Evolutionary conservation across 345 rosid species (phyloP).

Genomic region (Lepidium aucheri): DNA sequence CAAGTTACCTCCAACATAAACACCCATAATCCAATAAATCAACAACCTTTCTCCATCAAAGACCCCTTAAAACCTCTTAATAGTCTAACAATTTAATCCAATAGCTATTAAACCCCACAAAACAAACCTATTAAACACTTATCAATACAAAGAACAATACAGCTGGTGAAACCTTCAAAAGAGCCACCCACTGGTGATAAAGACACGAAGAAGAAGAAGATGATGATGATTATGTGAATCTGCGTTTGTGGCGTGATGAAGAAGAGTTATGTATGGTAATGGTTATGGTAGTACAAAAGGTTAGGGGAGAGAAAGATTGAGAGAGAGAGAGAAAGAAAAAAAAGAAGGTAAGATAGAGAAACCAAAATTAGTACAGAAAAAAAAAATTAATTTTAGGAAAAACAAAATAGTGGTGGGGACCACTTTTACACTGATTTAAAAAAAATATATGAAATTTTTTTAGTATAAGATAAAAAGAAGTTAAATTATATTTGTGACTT

Average conservation of each 20-base stretch:
- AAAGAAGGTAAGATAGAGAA: no score
- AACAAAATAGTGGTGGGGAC: conserved; percentile 28
- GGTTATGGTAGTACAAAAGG: conserved; percentile 35
- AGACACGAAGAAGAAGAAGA: conserved; percentile 22
- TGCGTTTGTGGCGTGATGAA: conserved; percentile 23
- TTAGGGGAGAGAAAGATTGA: conserved; percentile 25
- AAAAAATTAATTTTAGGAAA: not conserved
- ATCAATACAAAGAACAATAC: no score
- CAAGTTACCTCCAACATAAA: conserved; percentile 58
- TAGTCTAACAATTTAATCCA: no score
- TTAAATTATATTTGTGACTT: no score
- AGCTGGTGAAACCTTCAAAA: not conserved
- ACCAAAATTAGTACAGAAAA: conserved; percentile 7
- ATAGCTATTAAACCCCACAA: not conserved
- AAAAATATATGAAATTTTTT: not conserved
- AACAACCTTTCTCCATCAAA: conserved; percentile 11
- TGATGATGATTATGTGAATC: conserved; percentile 30
- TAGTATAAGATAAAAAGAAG: not conserved
- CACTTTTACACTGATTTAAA: conserved; percentile 8
- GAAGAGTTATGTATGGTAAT: conserved; percentile 22
- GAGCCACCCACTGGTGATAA: not conserved
- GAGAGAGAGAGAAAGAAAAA: conserved; percentile 8
- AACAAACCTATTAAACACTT: conserved; percentile 1
- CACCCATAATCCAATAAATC: conserved; percentile 26
- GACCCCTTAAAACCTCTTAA: not conserved